These are phyloP conservation scores for Fusarium pininemorale DNA, from an alignment of 2,329 filamentous ascomycete genomes.

Conservation along the genomic window DNA sequence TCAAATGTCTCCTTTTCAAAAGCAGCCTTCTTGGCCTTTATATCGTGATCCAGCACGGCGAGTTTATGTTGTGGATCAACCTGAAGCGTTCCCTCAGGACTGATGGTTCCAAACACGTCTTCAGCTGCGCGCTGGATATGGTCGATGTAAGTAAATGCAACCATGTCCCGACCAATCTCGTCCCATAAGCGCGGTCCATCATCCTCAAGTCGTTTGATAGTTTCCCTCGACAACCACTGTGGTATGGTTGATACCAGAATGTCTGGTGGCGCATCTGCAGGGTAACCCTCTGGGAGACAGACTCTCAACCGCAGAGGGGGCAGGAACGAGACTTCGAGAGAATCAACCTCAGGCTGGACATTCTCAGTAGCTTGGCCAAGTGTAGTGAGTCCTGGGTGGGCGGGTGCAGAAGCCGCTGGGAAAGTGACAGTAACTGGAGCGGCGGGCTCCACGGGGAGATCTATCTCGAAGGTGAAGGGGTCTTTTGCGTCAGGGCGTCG, in stretches of 20 bases:
- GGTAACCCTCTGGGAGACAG: slow-evolving; percentile 66
- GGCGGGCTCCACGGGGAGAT: slow-evolving; percentile 65
- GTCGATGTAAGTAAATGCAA: slow-evolving; percentile 72
- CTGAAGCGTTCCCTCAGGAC: slow-evolving; percentile 58
- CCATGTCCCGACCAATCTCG: slow-evolving; percentile 66
- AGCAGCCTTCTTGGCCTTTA: slow-evolving; percentile 73
- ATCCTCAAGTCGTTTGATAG: slow-evolving; percentile 59
- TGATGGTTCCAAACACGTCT: slow-evolving; percentile 67
- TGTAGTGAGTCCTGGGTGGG: slow-evolving; percentile 19
- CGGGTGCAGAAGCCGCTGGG: slow-evolving; percentile 53
- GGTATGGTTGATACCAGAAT: slow-evolving; percentile 63
- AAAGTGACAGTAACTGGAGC: slow-evolving; percentile 67
- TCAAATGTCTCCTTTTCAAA: slow-evolving; percentile 89
- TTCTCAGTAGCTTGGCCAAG: slow-evolving; percentile 17
- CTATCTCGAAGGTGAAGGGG: slow-evolving; percentile 61
- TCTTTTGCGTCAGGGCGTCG: slow-evolving; percentile 53
- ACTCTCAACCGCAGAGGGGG: slow-evolving; percentile 66
- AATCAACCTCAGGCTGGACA: slow-evolving; percentile 49
- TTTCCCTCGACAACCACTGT: slow-evolving; percentile 63
- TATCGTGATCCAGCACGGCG: slow-evolving; percentile 80
- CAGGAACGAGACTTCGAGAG: slow-evolving; percentile 64
- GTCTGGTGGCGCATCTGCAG: slow-evolving; percentile 59
- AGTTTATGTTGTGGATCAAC: slow-evolving; percentile 70
- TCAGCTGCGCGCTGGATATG: slow-evolving; percentile 68
- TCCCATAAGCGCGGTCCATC: slow-evolving; percentile 68